Conservation (phyloP, 1,284 basidiomycete species). For the Heterobasidion parviporum region DNA sequence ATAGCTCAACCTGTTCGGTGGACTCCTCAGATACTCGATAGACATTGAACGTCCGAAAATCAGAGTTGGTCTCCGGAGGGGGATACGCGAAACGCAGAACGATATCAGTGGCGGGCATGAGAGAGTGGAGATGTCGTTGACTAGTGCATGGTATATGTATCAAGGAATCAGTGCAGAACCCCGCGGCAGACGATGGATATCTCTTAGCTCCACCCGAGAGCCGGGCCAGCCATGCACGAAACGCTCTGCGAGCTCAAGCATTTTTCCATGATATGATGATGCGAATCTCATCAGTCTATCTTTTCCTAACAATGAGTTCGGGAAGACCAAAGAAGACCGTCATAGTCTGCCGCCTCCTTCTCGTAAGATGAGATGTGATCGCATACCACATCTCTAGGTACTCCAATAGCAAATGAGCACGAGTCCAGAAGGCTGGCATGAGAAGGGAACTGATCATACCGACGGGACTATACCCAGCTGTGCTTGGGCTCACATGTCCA, state of each 20-base stretch:
- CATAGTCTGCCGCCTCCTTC: too few relatives aligned
- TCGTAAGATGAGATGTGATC: too few relatives aligned
- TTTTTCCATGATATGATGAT: too few relatives aligned
- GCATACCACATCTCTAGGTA: too few relatives aligned
- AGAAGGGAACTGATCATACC: too few relatives aligned
- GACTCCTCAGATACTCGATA: constrained; percentile 25
- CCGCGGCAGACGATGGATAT: background rate
- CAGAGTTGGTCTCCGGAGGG: constrained; percentile 22
- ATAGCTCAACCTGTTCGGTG: constrained; percentile 30
- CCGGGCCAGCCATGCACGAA: background rate
- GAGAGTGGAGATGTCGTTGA: background rate
- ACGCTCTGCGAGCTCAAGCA: background rate
- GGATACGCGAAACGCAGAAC: constrained; percentile 34
- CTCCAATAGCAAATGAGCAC: too few relatives aligned
- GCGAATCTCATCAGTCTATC: too few relatives aligned
- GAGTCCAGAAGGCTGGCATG: too few relatives aligned
- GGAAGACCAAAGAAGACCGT: too few relatives aligned
- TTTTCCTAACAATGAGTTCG: too few relatives aligned
- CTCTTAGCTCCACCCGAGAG: background rate
- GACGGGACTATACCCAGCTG: too few relatives aligned
- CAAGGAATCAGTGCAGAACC: background rate
- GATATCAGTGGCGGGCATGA: constrained; percentile 25
- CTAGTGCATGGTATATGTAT: background rate
- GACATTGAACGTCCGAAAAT: constrained; percentile 38
- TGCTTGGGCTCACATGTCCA: too few relatives aligned